Evolutionary conservation across 106 monocot genomes (phyloP).

Genomic region (Posidonia australis): DNA sequence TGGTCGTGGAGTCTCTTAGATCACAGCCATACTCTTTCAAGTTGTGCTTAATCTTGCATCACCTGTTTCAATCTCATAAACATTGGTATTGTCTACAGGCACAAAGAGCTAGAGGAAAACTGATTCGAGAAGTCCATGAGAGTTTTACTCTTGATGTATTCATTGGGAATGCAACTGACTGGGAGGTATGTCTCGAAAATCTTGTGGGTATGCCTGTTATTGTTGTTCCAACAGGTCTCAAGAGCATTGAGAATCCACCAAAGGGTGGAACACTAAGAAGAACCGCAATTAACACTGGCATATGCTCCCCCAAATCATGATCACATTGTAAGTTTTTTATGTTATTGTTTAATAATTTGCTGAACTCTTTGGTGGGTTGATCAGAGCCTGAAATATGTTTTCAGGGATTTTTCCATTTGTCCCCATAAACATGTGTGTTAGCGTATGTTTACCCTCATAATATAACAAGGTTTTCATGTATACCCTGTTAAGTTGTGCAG

Average conservation of each 20-base stretch:
- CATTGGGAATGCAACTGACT: constrained; percentile 79
- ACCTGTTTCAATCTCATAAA: too few relatives aligned
- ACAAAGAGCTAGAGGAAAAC: constrained; percentile 65
- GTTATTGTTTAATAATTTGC: too few relatives aligned
- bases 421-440: too few relatives aligned
- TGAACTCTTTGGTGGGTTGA: too few relatives aligned
- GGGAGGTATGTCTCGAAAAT: constrained; percentile 97
- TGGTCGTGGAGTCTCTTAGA: too few relatives aligned
- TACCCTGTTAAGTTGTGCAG: too few relatives aligned
- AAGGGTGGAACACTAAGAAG: constrained; percentile 56
- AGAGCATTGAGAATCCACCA: constrained; percentile 56
- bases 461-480: too few relatives aligned
- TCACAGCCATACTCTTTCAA: too few relatives aligned
- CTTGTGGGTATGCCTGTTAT: constrained; percentile 77
- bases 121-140: constrained; percentile 50
- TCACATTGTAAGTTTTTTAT: constrained; percentile 85
- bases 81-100: constrained; percentile 20
- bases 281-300: constrained; percentile 71
- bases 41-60: too few relatives aligned
- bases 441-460: too few relatives aligned
- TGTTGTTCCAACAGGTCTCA: constrained; percentile 75
- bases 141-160: constrained; percentile 80
- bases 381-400: too few relatives aligned
- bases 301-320: constrained; percentile 87
- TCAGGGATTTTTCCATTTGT: too few relatives aligned